A percentile compares a stretch with the other conserved stretches of the same genome.
phyloP scores from a whole-genome alignment of 345 rosid genomes.

The Firmiana major region DNA sequence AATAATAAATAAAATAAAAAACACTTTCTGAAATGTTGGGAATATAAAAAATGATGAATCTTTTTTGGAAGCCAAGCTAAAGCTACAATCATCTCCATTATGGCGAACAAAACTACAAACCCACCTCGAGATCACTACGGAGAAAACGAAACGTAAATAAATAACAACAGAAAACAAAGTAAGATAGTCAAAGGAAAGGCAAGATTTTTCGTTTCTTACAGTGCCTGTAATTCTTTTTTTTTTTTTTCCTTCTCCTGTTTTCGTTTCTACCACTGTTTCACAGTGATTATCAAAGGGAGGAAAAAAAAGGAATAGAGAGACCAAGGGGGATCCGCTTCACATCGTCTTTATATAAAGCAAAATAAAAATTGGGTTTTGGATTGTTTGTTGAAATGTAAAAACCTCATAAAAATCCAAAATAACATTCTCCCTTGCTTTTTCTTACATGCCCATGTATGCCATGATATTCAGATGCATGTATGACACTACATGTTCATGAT shows the following conservation, averaged over 20 bases:
- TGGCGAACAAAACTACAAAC: constrained; percentile 17
- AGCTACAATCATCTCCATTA: constrained; percentile 23
- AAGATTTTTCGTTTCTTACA: not conserved
- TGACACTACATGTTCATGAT: not conserved
- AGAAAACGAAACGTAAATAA: constrained; percentile 26
- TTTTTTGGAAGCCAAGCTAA: constrained; percentile 7
- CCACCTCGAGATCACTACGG: constrained; percentile 28
- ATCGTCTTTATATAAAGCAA: not conserved
- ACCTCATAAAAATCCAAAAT: not conserved
- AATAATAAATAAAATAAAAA: not conserved
- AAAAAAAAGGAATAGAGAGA: not conserved
- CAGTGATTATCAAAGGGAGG: not conserved
- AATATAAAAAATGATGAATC: constrained; percentile 3
- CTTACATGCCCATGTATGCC: not conserved
- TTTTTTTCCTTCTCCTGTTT: not conserved
- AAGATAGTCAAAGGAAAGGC: not conserved
- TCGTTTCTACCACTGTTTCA: not conserved
- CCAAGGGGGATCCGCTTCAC: constrained; percentile 20
- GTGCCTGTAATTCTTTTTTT: not conserved
- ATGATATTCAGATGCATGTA: not conserved
- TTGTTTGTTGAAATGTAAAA: not conserved
- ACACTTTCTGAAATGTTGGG: not conserved
- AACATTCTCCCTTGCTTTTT: not conserved
- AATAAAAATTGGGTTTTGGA: not conserved
- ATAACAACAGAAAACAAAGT: not conserved